These are phyloP conservation scores for Cytospora chrysosperma DNA, from an alignment of 2,329 filamentous ascomycete genomes.

Conservation along the genomic window DNA sequence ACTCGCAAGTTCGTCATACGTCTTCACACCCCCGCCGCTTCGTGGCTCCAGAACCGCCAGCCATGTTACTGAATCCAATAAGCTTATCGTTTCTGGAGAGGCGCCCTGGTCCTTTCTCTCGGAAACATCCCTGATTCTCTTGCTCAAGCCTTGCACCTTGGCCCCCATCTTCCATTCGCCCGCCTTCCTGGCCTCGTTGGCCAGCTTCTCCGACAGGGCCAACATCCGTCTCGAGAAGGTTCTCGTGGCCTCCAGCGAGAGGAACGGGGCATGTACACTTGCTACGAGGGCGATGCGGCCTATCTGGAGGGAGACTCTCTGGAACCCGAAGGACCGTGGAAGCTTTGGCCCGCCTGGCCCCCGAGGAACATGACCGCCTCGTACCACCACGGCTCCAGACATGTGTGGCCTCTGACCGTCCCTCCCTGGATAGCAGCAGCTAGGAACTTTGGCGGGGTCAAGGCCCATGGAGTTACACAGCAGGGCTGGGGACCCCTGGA, in stretches of 20 bases:
- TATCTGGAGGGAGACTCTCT: neutral
- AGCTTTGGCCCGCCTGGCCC: neutral
- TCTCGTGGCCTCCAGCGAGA: neutral
- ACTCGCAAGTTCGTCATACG: neutral
- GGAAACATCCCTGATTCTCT: constrained; percentile 2
- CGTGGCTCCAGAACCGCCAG: neutral
- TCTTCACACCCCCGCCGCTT: neutral
- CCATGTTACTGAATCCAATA: constrained; percentile 10
- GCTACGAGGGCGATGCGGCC: neutral
- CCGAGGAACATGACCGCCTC: neutral
- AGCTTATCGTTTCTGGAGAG: neutral
- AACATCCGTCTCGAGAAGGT: neutral
- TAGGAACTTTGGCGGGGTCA: neutral
- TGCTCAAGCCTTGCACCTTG: neutral
- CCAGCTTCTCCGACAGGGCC: neutral
- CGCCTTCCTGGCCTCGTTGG: neutral
- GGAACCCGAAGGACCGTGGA: neutral
- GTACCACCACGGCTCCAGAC: neutral
- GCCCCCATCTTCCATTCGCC: neutral
- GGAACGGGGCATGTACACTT: neutral
- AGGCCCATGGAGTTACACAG: neutral
- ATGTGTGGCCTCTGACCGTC: no score
- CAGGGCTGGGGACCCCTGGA: neutral
- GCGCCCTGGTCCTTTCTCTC: neutral
- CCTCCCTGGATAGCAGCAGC: neutral